These are phyloP conservation scores for Amanita jacksonii DNA, from an alignment of 768 basidiomycete species.

Conservation along the genomic window DNA sequence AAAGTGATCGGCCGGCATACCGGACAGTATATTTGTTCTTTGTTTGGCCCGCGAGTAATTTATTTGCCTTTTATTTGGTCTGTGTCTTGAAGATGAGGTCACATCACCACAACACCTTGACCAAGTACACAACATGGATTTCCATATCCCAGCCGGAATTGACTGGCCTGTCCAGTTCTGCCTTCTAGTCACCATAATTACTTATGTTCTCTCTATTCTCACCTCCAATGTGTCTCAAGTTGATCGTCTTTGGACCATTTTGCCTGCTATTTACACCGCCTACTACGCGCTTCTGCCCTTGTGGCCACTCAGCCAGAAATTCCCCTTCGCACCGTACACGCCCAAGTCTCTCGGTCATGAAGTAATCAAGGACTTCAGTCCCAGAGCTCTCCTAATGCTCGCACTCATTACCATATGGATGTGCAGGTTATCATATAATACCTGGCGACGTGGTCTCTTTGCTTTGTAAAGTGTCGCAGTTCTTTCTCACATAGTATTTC, in stretches of 20 bases:
- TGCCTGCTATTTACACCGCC: constrained; percentile 74
- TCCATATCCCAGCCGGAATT: constrained; percentile 29
- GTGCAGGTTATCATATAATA: constrained; percentile 70
- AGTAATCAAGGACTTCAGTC: constrained; percentile 43
- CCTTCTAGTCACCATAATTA: constrained; percentile 30
- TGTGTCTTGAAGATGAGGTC: too few species aligned
- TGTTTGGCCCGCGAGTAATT: too few species aligned
- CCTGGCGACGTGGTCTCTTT: constrained; percentile 77
- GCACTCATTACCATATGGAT: constrained; percentile 58
- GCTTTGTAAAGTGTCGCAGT: constrained; percentile 37
- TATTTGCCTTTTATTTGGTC: too few species aligned
- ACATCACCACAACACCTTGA: not conserved
- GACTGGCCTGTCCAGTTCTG: constrained; percentile 62
- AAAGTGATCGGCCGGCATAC: too few species aligned
- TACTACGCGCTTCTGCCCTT: constrained; percentile 76
- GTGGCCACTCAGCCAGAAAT: constrained; percentile 31
- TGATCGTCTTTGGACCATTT: constrained; percentile 72
- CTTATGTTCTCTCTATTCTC: constrained; percentile 53
- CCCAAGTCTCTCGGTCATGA: constrained; percentile 37
- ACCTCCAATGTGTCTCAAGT: constrained; percentile 83
- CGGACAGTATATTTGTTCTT: too few species aligned
- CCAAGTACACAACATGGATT: constrained; percentile 14
- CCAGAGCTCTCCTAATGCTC: constrained; percentile 71
- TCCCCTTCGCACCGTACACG: constrained; percentile 43
- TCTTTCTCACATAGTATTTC: not conserved